Conservation (phyloP, 2,329 filamentous ascomycete species). For the Penicillium frequentans region DNA sequence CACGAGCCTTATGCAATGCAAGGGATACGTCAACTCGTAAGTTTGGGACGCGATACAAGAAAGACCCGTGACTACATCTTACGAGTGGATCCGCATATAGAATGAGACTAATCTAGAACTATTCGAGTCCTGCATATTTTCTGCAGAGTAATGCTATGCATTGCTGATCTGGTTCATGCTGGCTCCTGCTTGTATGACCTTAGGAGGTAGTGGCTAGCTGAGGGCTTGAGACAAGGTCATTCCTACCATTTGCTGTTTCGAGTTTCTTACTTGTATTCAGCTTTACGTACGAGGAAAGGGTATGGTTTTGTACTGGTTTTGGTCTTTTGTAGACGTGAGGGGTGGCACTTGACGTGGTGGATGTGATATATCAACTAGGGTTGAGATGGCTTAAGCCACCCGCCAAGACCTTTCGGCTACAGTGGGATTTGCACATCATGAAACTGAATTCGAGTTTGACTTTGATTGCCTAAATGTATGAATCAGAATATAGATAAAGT, state of each 20-base stretch:
- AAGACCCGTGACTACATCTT: background rate
- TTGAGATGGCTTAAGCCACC: background rate
- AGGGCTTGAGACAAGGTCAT: background rate
- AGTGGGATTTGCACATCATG: background rate
- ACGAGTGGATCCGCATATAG: background rate
- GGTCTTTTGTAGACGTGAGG: background rate
- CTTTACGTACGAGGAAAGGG: background rate
- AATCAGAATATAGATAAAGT: too few species aligned
- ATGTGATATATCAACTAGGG: background rate
- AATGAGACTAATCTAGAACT: background rate
- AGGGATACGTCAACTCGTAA: slow-evolving; percentile 8
- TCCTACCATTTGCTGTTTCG: background rate
- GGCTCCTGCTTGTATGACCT: slow-evolving; percentile 4
- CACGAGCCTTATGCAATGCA: background rate
- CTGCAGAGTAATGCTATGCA: background rate
- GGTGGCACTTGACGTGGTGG: background rate
- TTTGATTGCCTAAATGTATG: too few species aligned
- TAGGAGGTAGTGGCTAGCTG: background rate
- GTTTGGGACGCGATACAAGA: background rate
- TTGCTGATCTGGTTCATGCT: slow-evolving; percentile 1
- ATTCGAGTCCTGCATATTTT: background rate
- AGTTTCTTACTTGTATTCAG: background rate
- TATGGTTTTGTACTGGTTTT: background rate
- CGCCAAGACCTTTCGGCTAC: background rate
- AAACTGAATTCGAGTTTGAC: too few species aligned